phyloP scores from a whole-genome alignment of 2,329 filamentous ascomycete species.

The Aureobasidium sp. region DNA sequence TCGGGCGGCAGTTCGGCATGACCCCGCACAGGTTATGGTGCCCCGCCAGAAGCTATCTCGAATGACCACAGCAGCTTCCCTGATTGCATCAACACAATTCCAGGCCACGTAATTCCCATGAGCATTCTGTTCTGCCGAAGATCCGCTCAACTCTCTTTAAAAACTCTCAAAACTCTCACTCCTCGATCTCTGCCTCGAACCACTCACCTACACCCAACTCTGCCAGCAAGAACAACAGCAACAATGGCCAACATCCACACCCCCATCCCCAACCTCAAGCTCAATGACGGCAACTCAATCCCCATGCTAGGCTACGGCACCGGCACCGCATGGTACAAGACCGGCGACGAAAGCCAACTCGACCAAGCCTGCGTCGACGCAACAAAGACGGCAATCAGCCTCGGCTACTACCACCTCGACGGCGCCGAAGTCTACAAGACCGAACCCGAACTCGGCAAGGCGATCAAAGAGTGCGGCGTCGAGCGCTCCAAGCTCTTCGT shows the following conservation, averaged over 20 bases:
- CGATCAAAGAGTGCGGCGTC: constrained; percentile 36
- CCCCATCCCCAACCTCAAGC: constrained; percentile 53
- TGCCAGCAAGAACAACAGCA: not conserved
- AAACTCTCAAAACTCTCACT: not conserved
- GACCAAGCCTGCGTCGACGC: constrained; percentile 51
- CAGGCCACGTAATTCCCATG: constrained; percentile 3
- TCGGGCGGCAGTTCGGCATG: not conserved
- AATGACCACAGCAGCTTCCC: not conserved
- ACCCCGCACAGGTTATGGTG: not conserved
- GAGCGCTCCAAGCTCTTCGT: constrained; percentile 40
- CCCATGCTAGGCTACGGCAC: constrained; percentile 67
- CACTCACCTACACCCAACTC: not conserved
- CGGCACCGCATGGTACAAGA: constrained; percentile 59
- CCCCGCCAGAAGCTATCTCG: not conserved
- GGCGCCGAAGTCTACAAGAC: constrained; percentile 57
- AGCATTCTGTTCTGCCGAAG: not conserved
- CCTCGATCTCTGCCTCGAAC: not conserved
- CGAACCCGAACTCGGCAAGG: constrained; percentile 41
- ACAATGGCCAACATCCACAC: constrained; percentile 36
- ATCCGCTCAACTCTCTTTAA: not conserved
- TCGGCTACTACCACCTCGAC: constrained; percentile 67
- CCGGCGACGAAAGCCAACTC: constrained; percentile 40
- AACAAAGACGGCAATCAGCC: constrained; percentile 54
- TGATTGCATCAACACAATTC: not conserved
- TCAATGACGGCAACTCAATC: constrained; percentile 67